These are phyloP conservation scores for Yarrowia sp. DNA, from an alignment of 805 yeast species.

Conservation along the genomic window DNA sequence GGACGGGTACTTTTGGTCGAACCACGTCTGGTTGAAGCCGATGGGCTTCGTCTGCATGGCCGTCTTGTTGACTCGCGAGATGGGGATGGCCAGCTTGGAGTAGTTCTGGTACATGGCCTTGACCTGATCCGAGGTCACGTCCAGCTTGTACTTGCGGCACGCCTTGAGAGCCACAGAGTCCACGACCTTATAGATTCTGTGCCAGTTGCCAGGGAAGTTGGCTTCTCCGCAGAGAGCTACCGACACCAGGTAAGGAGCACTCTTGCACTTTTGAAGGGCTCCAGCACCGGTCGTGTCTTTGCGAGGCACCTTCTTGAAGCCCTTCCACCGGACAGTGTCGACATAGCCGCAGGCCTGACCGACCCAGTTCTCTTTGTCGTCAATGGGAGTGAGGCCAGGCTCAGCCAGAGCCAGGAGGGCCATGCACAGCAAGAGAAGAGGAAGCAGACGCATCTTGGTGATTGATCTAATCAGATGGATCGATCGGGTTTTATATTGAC, in stretches of 20 bases:
- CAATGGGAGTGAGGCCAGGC: neutral
- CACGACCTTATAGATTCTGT: slow-evolving; percentile 5
- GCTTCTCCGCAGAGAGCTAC: slow-evolving; percentile 6
- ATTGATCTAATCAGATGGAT: neutral
- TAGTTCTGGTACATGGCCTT: neutral
- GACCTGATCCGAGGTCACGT: neutral
- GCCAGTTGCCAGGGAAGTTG: neutral
- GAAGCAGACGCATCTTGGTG: neutral
- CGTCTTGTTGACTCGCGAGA: neutral
- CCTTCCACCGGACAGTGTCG: neutral
- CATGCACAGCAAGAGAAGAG: neutral
- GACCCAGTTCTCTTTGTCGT: slow-evolving; percentile 9
- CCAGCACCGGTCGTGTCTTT: neutral
- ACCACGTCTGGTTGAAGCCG: slow-evolving; percentile 8
- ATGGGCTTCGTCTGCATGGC: slow-evolving; percentile 11
- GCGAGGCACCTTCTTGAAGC: slow-evolving; percentile 1
- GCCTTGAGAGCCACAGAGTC: neutral
- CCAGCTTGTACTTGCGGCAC: neutral
- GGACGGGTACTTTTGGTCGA: neutral
- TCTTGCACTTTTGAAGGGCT: slow-evolving; percentile 8
- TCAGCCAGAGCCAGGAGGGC: neutral
- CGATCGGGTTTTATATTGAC: neutral
- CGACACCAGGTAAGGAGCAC: neutral
- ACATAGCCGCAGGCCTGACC: slow-evolving; percentile 4
- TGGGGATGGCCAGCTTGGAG: neutral